Percentiles rank a stretch among this genome's conserved stretches.
These are phyloP conservation scores for Penicillium ucsense DNA, from an alignment of 495 filamentous ascomycete genomes.

Conservation along the genomic window DNA sequence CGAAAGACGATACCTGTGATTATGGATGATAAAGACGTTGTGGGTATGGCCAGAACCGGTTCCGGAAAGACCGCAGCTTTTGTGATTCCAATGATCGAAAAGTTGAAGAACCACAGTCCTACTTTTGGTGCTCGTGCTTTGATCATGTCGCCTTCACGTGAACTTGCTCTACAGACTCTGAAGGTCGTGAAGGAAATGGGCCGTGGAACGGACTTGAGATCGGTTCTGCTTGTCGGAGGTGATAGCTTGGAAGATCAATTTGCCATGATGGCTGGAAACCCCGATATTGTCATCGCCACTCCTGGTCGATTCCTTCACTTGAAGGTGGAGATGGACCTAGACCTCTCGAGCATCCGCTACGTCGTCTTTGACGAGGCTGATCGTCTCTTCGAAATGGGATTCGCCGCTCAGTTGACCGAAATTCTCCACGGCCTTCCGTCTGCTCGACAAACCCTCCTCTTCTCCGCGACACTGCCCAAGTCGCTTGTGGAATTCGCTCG, in stretches of 20 bases:
- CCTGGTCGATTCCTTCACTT: slow-evolving; percentile 92
- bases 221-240: slow-evolving; percentile 82
- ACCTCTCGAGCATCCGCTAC: slow-evolving; percentile 76
- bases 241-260: slow-evolving; percentile 97
- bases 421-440: slow-evolving; percentile 82
- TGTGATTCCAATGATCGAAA: slow-evolving; percentile 96
- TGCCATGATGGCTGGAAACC: slow-evolving; percentile 81
- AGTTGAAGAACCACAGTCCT: slow-evolving; percentile 78
- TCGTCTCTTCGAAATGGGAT: slow-evolving; percentile 95
- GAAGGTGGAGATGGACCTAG: slow-evolving; percentile 87
- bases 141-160: slow-evolving; percentile 82
- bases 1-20: slow-evolving; percentile 90
- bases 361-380: slow-evolving; percentile 97
- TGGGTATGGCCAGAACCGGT: slow-evolving; percentile 95
- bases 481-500: slow-evolving; percentile 92
- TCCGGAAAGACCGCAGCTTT: slow-evolving; percentile 97
- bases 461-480: slow-evolving; percentile 88
- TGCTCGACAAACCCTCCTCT: slow-evolving; percentile 80
- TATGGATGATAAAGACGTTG: slow-evolving; percentile 81
- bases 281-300: slow-evolving; percentile 93
- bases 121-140: slow-evolving; percentile 76
- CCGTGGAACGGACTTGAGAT: slow-evolving; percentile 79
- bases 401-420: slow-evolving; percentile 83
- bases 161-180: slow-evolving; percentile 87
- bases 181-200: slow-evolving; percentile 94